A percentile compares a stretch with the other conserved stretches of the same genome.
Conservation (phyloP, 805 yeast species). For the Brettanomyces naardenensis region DNA sequence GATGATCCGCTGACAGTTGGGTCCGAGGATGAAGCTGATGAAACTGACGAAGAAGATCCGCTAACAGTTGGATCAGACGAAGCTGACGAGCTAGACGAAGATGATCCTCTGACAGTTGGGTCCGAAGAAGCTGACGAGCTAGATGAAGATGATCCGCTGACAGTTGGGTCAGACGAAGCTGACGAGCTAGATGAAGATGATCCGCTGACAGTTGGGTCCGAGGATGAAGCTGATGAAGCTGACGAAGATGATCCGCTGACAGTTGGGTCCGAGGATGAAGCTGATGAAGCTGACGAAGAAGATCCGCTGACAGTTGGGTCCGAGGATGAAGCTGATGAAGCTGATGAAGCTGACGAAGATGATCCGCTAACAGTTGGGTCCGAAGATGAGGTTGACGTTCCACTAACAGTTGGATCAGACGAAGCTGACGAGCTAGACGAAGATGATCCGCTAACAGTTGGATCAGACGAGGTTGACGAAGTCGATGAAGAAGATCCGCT, state of each 20-base stretch:
- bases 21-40: slow-evolving; percentile 3
- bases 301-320: slow-evolving; percentile 1
- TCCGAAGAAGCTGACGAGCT: slow-evolving; percentile 3
- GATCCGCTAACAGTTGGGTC: no score
- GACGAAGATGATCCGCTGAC: slow-evolving; percentile 1
- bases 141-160: background rate
- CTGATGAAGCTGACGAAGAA: slow-evolving; percentile 3
- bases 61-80: background rate
- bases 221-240: background rate
- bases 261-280: background rate
- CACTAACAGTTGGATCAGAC: background rate
- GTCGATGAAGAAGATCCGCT: slow-evolving; percentile 3
- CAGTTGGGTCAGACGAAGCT: background rate
- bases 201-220: background rate
- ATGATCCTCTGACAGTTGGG: no score
- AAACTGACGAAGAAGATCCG: background rate
- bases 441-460: slow-evolving; percentile 7
- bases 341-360: background rate
- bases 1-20: no score
- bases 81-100: background rate
- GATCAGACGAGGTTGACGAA: slow-evolving; percentile 1
- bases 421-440: slow-evolving; percentile 2
- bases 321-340: slow-evolving; percentile 2
- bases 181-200: background rate
- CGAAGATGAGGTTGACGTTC: slow-evolving; percentile 1